Base-by-base conservation (phyloP, 805 yeast species). In the Suhomyces tanzawaensis region DNA sequence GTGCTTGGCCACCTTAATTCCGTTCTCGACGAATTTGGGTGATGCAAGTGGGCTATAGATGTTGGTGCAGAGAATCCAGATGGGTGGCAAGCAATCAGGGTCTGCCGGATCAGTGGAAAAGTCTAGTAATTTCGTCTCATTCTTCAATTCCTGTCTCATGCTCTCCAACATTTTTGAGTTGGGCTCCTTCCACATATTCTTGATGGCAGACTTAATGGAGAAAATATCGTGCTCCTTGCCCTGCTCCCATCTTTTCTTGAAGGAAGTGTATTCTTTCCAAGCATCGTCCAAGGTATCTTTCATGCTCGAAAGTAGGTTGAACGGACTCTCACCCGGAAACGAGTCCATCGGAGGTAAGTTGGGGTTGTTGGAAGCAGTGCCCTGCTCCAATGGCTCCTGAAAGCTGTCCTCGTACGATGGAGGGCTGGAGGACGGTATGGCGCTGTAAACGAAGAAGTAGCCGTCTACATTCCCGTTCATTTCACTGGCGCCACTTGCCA, bases 401-500 rank as follows among this genome's bases (percentile, higher is more conserved):
- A 35, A 39, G 46, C 44, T 48, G 28, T 58, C 63, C 11, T 69
- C 71, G 48, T 82, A 82, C 0, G 68, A 59, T 1, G 90, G 90
- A 1, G 87, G 87, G 33, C 65, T 66, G 22, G 65, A 48, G 16
- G 76, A 69, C 0, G 95, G 93, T 2, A 84, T 75, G 2, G 86
- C 81, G 39, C 81, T 74, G 56, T 83, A 85, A 32, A 81, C 79
- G 25, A 82, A 69, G 29, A 82, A 66, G 55, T 85, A 85, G 0
- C 90, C 91, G 53, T 82, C 83, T n/a, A 85, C 73, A 22, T 77
- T 69, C 4, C 89, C 90, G 53, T 85, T 83, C 48, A 85, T 58
- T 42, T 83, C 91, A 29, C 86, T 76, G 4, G 89, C 85, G 1
- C 93, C 93, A 26, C 87, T 79, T 4, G 88, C 91, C 3, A 82